These are phyloP conservation scores for Mucor saturninus DNA, from an alignment of 371 early-diverging fungal species.

Conservation along the genomic window DNA sequence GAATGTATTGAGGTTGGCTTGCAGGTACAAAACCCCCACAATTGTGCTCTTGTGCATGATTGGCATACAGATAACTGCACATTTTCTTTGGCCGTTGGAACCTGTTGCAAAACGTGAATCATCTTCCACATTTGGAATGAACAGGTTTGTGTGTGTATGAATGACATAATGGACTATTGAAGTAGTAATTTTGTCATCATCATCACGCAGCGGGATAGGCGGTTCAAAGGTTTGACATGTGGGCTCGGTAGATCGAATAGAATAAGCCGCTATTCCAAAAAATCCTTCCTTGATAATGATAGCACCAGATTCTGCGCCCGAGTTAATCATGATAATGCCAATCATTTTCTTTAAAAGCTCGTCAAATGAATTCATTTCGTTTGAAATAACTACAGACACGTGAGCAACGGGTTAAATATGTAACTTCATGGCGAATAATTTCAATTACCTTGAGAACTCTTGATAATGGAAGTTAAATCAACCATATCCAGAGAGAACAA, in stretches of 20 bases:
- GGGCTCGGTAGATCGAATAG: conserved; percentile 25
- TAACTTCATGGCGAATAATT: neutral
- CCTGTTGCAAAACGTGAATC: conserved; percentile 48
- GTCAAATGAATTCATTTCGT: conserved; percentile 55
- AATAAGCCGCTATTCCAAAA: conserved; percentile 50
- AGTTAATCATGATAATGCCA: conserved; percentile 50
- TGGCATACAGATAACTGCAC: conserved; percentile 60
- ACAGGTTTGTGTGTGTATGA: conserved; percentile 41
- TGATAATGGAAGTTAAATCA: conserved; percentile 53
- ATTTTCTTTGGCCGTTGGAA: conserved; percentile 30
- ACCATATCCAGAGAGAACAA: conserved; percentile 50
- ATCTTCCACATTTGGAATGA: conserved; percentile 46
- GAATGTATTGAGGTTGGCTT: conserved; percentile 59
- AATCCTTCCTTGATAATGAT: conserved; percentile 52
- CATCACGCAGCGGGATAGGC: conserved; percentile 43
- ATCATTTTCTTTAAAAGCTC: conserved; percentile 52
- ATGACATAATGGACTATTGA: conserved; percentile 50
- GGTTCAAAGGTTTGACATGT: conserved; percentile 46
- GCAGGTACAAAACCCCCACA: conserved; percentile 62
- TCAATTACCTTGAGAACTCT: conserved; percentile 49
- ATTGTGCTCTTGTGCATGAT: conserved; percentile 59
- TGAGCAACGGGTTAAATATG: neutral
- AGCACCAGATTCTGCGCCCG: conserved; percentile 48
- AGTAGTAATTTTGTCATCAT: conserved; percentile 37
- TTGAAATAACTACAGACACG: conserved; percentile 40